A percentile compares a stretch with the other conserved stretches of the same genome.
These are phyloP conservation scores for Leccinum incarnatum DNA, from an alignment of 768 basidiomycete species.

Conservation along the genomic window DNA sequence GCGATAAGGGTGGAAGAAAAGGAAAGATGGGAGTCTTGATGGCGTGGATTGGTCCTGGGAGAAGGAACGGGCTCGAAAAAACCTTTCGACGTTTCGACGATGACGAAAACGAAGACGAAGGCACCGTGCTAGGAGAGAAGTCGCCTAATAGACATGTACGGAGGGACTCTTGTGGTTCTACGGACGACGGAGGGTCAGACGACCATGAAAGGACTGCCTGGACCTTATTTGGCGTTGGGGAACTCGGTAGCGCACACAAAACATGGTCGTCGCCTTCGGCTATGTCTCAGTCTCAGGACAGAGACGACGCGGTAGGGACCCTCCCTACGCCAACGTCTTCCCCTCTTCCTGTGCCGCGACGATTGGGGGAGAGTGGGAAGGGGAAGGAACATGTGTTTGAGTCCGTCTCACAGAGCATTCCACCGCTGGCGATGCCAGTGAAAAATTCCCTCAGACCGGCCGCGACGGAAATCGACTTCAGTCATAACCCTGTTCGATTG, in stretches of 20 bases:
- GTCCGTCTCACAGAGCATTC: not conserved
- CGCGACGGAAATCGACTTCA: conserved; percentile 4
- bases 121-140: not conserved
- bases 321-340: conserved; percentile 29
- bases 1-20: conserved; percentile 43
- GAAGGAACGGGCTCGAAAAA: conserved; percentile 36
- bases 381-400: conserved; percentile 8
- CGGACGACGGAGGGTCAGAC: conserved; percentile 41
- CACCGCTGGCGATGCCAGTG: not conserved
- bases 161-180: conserved; percentile 43
- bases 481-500: not conserved
- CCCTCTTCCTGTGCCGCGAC: conserved; percentile 5
- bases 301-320: not conserved
- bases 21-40: conserved; percentile 45
- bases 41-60: conserved; percentile 39
- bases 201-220: conserved; percentile 59
- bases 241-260: conserved; percentile 17
- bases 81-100: conserved; percentile 22
- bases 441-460: not conserved
- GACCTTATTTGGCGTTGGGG: conserved; percentile 46
- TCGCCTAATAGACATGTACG: conserved; percentile 11
- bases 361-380: not conserved
- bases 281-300: conserved; percentile 1
- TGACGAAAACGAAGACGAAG: conserved; percentile 13
- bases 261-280: conserved; percentile 20